Conservation (phyloP, 257 asterid species). For the Cinchona pubescens region DNA sequence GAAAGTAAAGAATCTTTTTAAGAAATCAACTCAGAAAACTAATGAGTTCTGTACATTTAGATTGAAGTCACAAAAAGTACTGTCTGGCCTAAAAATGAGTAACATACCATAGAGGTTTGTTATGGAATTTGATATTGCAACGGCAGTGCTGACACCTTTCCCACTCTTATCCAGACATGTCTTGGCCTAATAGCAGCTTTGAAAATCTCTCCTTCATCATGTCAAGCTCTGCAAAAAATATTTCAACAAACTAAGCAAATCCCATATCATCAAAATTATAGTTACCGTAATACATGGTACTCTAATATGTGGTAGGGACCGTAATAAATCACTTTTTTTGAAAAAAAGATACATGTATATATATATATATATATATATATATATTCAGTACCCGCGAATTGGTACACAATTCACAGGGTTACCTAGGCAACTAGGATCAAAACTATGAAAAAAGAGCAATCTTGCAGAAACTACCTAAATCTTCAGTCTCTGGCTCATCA, state of each 20-base stretch:
- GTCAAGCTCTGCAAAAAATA: conserved; percentile 55
- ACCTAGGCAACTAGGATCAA: too few relatives aligned
- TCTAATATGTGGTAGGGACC: too few relatives aligned
- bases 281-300: too few relatives aligned
- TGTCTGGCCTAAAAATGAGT: background rate
- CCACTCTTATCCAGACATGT: conserved; percentile 98
- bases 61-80: background rate
- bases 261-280: too few relatives aligned
- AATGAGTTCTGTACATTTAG: background rate
- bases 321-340: too few relatives aligned
- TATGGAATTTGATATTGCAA: conserved; percentile 78
- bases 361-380: too few relatives aligned
- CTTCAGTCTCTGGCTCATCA: conserved; percentile 27
- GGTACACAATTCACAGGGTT: too few relatives aligned
- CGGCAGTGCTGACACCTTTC: conserved; percentile 77
- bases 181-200: conserved; percentile 75
- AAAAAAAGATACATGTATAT: too few relatives aligned
- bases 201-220: conserved; percentile 94
- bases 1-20: background rate
- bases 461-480: conserved; percentile 46
- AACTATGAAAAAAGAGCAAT: background rate
- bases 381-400: too few relatives aligned
- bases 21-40: background rate
- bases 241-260: conserved; percentile 8
- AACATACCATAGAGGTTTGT: conserved; percentile 77